Conservation (phyloP, 2,329 filamentous ascomycete species). For the Xylariales sp. region DNA sequence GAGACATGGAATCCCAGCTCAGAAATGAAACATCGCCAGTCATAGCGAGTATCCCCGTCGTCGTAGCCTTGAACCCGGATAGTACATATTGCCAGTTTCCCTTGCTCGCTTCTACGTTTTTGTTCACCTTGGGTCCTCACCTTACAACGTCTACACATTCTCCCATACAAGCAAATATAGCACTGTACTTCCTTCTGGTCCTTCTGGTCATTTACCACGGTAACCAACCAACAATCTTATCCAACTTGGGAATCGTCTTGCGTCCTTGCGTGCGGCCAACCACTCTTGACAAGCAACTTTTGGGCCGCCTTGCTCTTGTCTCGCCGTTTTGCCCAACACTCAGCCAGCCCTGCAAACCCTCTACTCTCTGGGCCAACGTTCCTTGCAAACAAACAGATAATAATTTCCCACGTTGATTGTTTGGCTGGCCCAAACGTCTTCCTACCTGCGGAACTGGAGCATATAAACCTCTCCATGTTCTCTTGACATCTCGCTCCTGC, state of each 20-base stretch:
- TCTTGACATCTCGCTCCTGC: slow-evolving; percentile 31
- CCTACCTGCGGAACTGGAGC: slow-evolving; percentile 15
- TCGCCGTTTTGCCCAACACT: slow-evolving; percentile 21
- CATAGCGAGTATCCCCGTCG: slow-evolving; percentile 9
- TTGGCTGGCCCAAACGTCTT: slow-evolving; percentile 14
- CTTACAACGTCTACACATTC: slow-evolving; percentile 15
- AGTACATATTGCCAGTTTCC: slow-evolving; percentile 29
- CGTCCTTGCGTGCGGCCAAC: neutral
- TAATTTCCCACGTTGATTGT: slow-evolving; percentile 24
- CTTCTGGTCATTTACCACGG: slow-evolving; percentile 1
- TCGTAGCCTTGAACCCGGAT: slow-evolving; percentile 24
- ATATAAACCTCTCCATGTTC: slow-evolving; percentile 42
- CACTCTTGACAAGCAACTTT: slow-evolving; percentile 1
- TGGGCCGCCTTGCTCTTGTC: slow-evolving; percentile 13
- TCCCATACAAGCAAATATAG: neutral
- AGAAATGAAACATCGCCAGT: no score
- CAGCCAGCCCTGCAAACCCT: slow-evolving; percentile 42
- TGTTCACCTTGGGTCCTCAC: slow-evolving; percentile 16
- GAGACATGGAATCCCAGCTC: slow-evolving; percentile 30
- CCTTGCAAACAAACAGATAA: slow-evolving; percentile 39
- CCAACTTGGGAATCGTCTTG: neutral
- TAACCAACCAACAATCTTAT: slow-evolving; percentile 8
- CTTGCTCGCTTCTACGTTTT: slow-evolving; percentile 6
- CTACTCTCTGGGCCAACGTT: slow-evolving; percentile 33
- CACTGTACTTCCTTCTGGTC: slow-evolving; percentile 9